Evolutionary conservation across 306 rosid genomes (phyloP).

Genomic region (barrel medic (Medicago truncatula)): DNA sequence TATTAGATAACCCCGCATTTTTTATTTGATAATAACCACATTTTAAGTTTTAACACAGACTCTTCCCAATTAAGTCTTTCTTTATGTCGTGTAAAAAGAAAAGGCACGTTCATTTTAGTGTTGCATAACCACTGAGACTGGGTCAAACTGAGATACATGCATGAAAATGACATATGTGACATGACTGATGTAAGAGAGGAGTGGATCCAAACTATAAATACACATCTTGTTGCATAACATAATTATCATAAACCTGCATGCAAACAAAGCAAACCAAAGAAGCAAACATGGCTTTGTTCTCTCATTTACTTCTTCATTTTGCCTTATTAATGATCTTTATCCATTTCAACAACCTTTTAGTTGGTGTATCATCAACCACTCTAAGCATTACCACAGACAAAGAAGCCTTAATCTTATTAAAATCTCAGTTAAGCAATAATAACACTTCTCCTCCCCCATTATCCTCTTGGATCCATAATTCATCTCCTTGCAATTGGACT

Average conservation of each 20-base stretch:
- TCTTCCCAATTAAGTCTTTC: too few relatives aligned
- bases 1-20: too few relatives aligned
- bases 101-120: neutral
- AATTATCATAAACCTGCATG: slow-evolving; percentile 20
- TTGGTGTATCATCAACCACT: slow-evolving; percentile 47
- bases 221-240: neutral
- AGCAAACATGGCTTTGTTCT: slow-evolving; percentile 46
- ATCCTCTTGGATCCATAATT: slow-evolving; percentile 55
- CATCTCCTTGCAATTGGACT: slow-evolving; percentile 70
- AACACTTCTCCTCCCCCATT: slow-evolving; percentile 37
- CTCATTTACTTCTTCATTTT: slow-evolving; percentile 17
- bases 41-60: too few relatives aligned
- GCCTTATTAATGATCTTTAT: slow-evolving; percentile 29
- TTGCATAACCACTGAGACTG: neutral
- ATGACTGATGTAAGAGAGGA: neutral
- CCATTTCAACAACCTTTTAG: slow-evolving; percentile 7
- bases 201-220: slow-evolving; percentile 21
- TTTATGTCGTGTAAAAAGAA: neutral
- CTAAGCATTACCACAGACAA: slow-evolving; percentile 55
- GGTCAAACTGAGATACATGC: slow-evolving; percentile 5
- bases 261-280: neutral
- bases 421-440: slow-evolving; percentile 45
- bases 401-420: slow-evolving; percentile 65
- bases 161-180: slow-evolving; percentile 18
- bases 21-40: too few relatives aligned